phyloP scores from a whole-genome alignment of 208 protist species.

The Acanthamoeba sp. region DNA sequence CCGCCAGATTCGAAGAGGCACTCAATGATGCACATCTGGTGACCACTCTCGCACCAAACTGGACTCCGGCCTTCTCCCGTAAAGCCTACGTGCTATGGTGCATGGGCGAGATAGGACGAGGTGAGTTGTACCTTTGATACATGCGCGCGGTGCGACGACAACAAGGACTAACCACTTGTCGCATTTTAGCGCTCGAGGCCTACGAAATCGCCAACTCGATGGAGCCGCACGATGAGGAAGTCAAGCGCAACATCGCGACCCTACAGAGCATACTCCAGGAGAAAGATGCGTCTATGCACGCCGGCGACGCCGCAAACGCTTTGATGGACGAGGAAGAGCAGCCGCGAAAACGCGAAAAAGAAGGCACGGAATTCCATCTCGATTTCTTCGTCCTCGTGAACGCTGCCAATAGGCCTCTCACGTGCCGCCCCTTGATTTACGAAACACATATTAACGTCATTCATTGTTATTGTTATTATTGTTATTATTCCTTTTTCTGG shows the following conservation, averaged over 20 bases:
- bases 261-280: not conserved
- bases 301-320: not conserved
- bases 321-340: not conserved
- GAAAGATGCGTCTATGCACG: not conserved
- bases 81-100: constrained; percentile 22
- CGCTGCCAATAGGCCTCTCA: too few relatives aligned
- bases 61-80: not conserved
- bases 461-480: too few relatives aligned
- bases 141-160: too few relatives aligned
- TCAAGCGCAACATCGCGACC: not conserved
- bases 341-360: not conserved
- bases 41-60: not conserved
- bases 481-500: too few relatives aligned
- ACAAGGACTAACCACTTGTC: not conserved
- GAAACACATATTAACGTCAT: too few relatives aligned
- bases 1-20: constrained; percentile 1
- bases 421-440: too few relatives aligned
- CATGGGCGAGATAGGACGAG: not conserved
- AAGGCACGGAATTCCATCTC: too few relatives aligned
- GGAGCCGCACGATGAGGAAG: not conserved
- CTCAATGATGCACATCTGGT: constrained; percentile 25
- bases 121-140: not conserved
- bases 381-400: too few relatives aligned
- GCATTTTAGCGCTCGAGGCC: not conserved
- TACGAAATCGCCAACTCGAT: constrained; percentile 30